Evolutionary conservation across 2,329 filamentous ascomycete species (phyloP).

Genomic region (Claviceps sp.): DNA sequence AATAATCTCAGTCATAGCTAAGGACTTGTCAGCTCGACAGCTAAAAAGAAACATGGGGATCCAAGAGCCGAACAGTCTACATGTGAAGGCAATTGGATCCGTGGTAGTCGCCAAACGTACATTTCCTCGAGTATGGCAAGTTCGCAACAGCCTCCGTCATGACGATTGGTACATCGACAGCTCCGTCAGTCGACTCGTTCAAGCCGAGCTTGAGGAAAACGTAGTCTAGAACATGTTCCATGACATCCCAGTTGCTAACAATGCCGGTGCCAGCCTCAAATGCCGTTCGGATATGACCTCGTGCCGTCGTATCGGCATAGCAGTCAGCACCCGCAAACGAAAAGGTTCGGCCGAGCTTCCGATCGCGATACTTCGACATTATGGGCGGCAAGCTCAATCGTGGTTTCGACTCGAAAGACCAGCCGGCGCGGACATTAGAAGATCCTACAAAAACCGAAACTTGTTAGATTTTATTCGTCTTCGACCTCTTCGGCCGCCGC

Average conservation of each 20-base stretch:
- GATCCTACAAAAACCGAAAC: slow-evolving; percentile 47
- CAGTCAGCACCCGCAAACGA: slow-evolving; percentile 87
- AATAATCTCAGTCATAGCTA: slow-evolving; percentile 92
- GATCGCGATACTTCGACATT: slow-evolving; percentile 89
- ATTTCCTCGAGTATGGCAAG: slow-evolving; percentile 74
- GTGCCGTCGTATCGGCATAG: slow-evolving; percentile 85
- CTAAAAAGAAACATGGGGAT: neutral
- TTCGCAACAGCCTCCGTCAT: slow-evolving; percentile 96
- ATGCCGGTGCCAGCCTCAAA: slow-evolving; percentile 87
- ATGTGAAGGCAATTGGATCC: neutral
- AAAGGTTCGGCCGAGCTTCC: slow-evolving; percentile 83
- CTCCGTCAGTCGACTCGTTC: slow-evolving; percentile 52
- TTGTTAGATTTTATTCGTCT: neutral
- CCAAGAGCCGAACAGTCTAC: neutral
- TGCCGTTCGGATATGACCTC: slow-evolving; percentile 77
- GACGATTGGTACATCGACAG: slow-evolving; percentile 74
- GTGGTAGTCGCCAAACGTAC: slow-evolving; percentile 35
- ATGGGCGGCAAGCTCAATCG: slow-evolving; percentile 73
- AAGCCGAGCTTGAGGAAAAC: slow-evolving; percentile 88
- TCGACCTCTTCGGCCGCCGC: neutral
- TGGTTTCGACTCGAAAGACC: slow-evolving; percentile 82
- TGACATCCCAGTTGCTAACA: slow-evolving; percentile 93
- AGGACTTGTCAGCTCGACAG: slow-evolving; percentile 9
- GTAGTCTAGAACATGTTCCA: slow-evolving; percentile 91
- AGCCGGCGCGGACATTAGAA: slow-evolving; percentile 79